Evolutionary conservation across 176 grass and related monocot species (phyloP).

Genomic region (Triticum urartu): DNA sequence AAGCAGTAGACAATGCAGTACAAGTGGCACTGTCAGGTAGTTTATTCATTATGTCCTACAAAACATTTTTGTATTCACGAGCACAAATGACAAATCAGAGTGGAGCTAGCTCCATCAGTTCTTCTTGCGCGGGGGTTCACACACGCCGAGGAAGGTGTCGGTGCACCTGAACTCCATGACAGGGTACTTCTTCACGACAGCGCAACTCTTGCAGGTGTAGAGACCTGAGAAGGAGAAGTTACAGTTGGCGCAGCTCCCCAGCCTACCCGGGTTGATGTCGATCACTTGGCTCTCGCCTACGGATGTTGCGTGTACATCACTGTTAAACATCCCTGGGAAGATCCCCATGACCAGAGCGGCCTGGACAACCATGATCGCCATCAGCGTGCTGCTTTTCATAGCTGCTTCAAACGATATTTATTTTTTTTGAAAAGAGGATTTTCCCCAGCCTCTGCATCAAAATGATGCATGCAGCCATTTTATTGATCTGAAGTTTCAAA

Average conservation of each 20-base stretch:
- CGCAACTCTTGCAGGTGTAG: constrained; percentile 44
- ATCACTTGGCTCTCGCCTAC: constrained; percentile 27
- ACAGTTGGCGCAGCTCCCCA: constrained; percentile 32
- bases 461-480: too few relatives aligned
- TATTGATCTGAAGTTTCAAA: too few relatives aligned
- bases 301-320: not conserved
- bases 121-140: constrained; percentile 12
- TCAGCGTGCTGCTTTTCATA: constrained; percentile 30
- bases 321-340: not conserved
- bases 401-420: not conserved
- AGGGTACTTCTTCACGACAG: not conserved
- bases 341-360: constrained; percentile 31
- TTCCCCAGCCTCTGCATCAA: too few relatives aligned
- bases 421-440: too few relatives aligned
- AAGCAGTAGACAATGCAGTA: too few relatives aligned
- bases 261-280: constrained; percentile 39
- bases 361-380: constrained; percentile 21
- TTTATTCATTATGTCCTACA: too few relatives aligned
- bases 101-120: not conserved
- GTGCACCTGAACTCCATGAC: constrained; percentile 12
- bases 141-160: constrained; percentile 43
- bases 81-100: not conserved
- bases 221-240: constrained; percentile 44
- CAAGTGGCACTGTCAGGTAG: too few relatives aligned
- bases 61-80: too few relatives aligned